Conservation (phyloP, 2,329 filamentous ascomycete genomes). For the Cytospora schulzeri region DNA sequence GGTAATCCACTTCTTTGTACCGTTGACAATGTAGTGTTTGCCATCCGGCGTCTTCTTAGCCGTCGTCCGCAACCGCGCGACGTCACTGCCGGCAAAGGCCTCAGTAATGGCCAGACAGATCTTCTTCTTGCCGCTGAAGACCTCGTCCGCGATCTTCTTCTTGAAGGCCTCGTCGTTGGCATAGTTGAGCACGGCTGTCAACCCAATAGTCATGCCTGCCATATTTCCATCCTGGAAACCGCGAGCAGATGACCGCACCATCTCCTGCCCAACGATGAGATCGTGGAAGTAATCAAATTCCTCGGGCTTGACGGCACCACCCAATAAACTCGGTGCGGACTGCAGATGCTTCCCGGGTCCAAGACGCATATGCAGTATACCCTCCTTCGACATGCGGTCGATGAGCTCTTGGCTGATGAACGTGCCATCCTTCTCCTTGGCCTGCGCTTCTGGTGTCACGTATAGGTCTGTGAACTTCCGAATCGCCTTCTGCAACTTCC, state of each 20-base stretch:
- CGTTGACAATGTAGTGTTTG: conserved; percentile 71
- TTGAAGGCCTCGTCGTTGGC: conserved; percentile 66
- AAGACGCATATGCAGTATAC: conserved; percentile 78
- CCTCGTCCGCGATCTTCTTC: conserved; percentile 68
- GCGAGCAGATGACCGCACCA: conserved; percentile 68
- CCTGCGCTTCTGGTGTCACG: conserved; percentile 72
- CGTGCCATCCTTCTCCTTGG: conserved; percentile 73
- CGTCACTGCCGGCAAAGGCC: conserved; percentile 83
- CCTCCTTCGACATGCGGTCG: conserved; percentile 73
- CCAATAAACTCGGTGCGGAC: conserved; percentile 59
- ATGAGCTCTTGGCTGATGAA: conserved; percentile 74
- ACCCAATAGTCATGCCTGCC: conserved; percentile 81
- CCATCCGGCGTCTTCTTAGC: conserved; percentile 76
- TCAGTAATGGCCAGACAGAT: conserved; percentile 87
- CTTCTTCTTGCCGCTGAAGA: conserved; percentile 81
- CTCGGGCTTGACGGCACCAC: conserved; percentile 71
- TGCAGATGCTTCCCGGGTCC: conserved; percentile 82
- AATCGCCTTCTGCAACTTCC: conserved; percentile 67
- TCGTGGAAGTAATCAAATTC: conserved; percentile 91
- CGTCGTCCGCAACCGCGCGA: conserved; percentile 77
- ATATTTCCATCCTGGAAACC: conserved; percentile 88
- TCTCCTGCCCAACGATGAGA: conserved; percentile 73
- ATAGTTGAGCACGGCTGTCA: conserved; percentile 81
- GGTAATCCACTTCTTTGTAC: conserved; percentile 85
- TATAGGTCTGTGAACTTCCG: conserved; percentile 73